These are phyloP conservation scores for Cladosporium sp. DNA, from an alignment of 2,329 filamentous ascomycete species.

Conservation along the genomic window DNA sequence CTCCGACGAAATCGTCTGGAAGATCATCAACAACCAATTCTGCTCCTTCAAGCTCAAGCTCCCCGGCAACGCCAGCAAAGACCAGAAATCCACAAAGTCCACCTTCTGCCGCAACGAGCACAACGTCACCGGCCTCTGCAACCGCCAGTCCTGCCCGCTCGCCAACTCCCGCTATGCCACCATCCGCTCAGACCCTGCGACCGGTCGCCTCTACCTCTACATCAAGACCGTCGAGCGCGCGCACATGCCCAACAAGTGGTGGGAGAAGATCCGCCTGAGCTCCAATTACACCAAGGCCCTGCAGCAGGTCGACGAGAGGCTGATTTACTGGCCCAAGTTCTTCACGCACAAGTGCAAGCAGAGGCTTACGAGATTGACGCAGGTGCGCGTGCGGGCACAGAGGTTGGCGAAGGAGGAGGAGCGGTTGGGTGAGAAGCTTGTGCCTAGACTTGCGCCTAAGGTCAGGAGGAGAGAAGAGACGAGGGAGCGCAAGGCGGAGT, in stretches of 20 bases:
- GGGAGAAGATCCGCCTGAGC: constrained; percentile 89
- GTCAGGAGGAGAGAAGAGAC: constrained; percentile 59
- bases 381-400: constrained; percentile 78
- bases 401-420: constrained; percentile 87
- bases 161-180: constrained; percentile 94
- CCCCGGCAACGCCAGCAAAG: constrained; percentile 33
- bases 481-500: constrained; percentile 52
- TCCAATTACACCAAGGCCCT: constrained; percentile 90
- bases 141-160: constrained; percentile 84
- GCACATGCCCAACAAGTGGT: constrained; percentile 86
- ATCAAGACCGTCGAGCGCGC: constrained; percentile 93
- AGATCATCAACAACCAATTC: constrained; percentile 92
- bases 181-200: constrained; percentile 77
- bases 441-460: constrained; percentile 90
- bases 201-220: constrained; percentile 87
- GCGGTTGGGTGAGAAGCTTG: constrained; percentile 81
- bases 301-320: constrained; percentile 78
- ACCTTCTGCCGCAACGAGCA: constrained; percentile 90
- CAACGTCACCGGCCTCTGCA: constrained; percentile 65
- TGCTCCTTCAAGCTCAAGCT: constrained; percentile 91
- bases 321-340: constrained; percentile 95
- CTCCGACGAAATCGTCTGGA: constrained; percentile 96
- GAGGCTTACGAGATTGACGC: constrained; percentile 84
- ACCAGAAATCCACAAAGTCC: constrained; percentile 73
- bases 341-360: constrained; percentile 95